Evolutionary conservation across 441 rosid genomes (phyloP).

Genomic region (Metrosideros polymorpha): DNA sequence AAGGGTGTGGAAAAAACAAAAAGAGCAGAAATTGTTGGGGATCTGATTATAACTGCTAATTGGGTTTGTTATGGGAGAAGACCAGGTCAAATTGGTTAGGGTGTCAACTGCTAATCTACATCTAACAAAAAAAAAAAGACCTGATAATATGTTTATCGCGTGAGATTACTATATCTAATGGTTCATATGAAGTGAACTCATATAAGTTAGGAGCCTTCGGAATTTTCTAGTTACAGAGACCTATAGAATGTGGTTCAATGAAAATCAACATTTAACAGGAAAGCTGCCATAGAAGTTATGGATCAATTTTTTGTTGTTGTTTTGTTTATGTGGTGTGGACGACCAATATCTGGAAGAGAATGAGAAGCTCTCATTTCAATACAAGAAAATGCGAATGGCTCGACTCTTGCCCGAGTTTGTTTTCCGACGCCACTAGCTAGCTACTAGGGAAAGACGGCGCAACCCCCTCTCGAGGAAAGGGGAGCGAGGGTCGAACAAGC

Average conservation of each 20-base stretch:
- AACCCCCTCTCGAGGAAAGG: background rate
- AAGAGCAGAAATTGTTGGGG: background rate
- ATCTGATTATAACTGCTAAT: background rate
- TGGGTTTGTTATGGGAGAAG: background rate
- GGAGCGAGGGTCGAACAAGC: background rate
- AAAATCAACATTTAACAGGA: background rate
- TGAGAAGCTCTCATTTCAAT: background rate
- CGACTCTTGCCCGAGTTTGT: background rate
- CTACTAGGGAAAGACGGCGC: background rate
- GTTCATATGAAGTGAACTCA: fast-evolving
- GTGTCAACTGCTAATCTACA: background rate
- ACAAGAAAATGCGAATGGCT: background rate
- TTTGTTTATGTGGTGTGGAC: no score
- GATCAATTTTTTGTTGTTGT: background rate
- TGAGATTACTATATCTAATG: fast-evolving
- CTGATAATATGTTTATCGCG: no score
- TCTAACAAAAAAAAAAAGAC: no score
- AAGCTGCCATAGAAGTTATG: background rate
- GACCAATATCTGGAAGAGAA: background rate
- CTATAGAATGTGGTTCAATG: background rate
- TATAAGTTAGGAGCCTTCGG: background rate
- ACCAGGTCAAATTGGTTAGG: background rate
- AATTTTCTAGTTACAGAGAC: no score
- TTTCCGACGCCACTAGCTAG: no score
- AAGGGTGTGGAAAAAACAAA: background rate